These are phyloP conservation scores for Termitomyces sp. DNA, from an alignment of 768 basidiomycete species.

Conservation along the genomic window DNA sequence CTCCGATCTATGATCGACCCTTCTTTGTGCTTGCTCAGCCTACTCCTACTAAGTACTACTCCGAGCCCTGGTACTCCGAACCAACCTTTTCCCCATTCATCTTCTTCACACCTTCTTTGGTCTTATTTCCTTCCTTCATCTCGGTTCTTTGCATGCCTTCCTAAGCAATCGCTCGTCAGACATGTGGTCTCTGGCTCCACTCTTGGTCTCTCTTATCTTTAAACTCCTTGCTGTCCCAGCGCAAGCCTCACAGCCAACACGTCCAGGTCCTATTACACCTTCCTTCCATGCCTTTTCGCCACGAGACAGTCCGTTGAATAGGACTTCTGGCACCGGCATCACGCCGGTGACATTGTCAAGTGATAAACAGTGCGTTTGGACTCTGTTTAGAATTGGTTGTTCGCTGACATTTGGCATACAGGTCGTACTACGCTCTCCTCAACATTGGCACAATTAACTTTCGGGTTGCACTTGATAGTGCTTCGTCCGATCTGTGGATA, in stretches of 20 bases:
- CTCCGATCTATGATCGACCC: background rate
- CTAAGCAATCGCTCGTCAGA: background rate
- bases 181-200: slow-evolving; percentile 14
- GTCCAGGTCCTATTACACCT: slow-evolving; percentile 25
- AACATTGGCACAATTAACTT: slow-evolving; percentile 60
- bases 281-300: slow-evolving; percentile 20
- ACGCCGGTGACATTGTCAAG: slow-evolving; percentile 40
- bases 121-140: background rate
- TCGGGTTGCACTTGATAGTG: slow-evolving; percentile 72
- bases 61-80: no score
- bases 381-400: background rate
- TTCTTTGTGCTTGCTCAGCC: no score
- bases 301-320: slow-evolving; percentile 23
- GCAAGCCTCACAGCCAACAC: slow-evolving; percentile 16
- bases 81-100: background rate
- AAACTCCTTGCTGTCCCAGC: slow-evolving; percentile 14
- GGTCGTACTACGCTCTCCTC: slow-evolving; percentile 67
- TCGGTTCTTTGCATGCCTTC: slow-evolving; percentile 12
- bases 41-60: no score
- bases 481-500: slow-evolving; percentile 71
- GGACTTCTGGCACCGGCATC: slow-evolving; percentile 34
- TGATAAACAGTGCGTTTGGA: slow-evolving; percentile 39
- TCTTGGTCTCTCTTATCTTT: slow-evolving; percentile 1
- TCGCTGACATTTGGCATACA: slow-evolving; percentile 23
- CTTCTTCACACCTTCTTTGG: background rate